These are phyloP conservation scores for Ilex asprella DNA, from an alignment of 257 asterid species.

Conservation along the genomic window DNA sequence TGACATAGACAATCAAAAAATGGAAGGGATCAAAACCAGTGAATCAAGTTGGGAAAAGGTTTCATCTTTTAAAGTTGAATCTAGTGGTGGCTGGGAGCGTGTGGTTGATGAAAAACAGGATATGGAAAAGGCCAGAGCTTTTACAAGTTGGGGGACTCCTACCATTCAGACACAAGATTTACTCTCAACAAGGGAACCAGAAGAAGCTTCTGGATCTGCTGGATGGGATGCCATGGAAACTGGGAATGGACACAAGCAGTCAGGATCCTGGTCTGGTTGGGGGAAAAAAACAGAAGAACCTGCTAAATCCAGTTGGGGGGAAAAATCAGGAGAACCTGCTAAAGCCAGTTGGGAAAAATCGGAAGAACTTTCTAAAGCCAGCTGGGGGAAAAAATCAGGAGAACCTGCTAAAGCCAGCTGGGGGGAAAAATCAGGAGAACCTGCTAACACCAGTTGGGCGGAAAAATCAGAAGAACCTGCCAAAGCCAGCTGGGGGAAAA, in stretches of 20 bases:
- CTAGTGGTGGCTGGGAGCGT: constrained; percentile 14
- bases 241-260: background rate
- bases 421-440: constrained; percentile 21
- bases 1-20: constrained; percentile 21
- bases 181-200: background rate
- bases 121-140: constrained; percentile 10
- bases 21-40: constrained; percentile 7
- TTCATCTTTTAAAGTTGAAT: constrained; percentile 9
- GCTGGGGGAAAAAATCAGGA: constrained; percentile 16
- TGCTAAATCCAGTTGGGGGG: background rate
- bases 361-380: constrained; percentile 19
- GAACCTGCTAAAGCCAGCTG: constrained; percentile 23
- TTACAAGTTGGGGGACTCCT: constrained; percentile 38
- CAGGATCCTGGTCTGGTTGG: constrained; percentile 19
- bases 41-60: constrained; percentile 28
- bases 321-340: background rate
- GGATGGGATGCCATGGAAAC: background rate
- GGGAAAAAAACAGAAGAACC: constrained; percentile 10
- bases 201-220: background rate
- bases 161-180: background rate
- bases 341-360: constrained; percentile 9
- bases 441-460: constrained; percentile 26
- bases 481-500: background rate
- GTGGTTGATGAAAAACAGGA: constrained; percentile 6
- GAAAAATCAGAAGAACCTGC: constrained; percentile 4